Conservation (phyloP, 2,329 filamentous ascomycete genomes). For the Neophaeococcomyces mojaviensis region DNA sequence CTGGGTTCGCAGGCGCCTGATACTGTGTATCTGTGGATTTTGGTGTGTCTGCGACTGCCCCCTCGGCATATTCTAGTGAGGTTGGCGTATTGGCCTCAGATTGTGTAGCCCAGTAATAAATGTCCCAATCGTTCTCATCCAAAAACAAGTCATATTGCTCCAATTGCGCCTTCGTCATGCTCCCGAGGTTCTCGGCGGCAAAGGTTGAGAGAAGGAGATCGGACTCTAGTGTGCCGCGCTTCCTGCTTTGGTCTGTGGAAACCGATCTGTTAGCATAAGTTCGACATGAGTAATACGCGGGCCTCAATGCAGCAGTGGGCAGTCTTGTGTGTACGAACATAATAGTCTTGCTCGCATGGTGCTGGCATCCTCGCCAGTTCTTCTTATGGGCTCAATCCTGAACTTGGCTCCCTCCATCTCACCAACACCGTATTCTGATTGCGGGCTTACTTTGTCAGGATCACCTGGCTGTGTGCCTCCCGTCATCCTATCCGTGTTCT, state of each 20-base stretch:
- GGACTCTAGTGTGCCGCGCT: conserved; percentile 89
- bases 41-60: conserved; percentile 28
- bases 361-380: conserved; percentile 71
- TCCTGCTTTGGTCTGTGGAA: conserved; percentile 79
- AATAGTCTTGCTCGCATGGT: conserved; percentile 85
- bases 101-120: conserved; percentile 99
- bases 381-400: conserved; percentile 79
- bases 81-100: conserved; percentile 51
- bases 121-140: conserved; percentile 99
- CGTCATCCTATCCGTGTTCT: conserved; percentile 59
- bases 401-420: conserved; percentile 83
- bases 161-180: conserved; percentile 67
- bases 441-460: conserved; percentile 28
- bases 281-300: background rate
- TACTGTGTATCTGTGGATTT: conserved; percentile 14
- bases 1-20: conserved; percentile 20
- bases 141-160: conserved; percentile 84
- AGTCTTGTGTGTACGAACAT: conserved; percentile 36
- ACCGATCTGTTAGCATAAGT: conserved; percentile 11
- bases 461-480: conserved; percentile 52
- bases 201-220: conserved; percentile 96
- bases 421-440: conserved; percentile 64
- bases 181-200: conserved; percentile 66
- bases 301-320: background rate
- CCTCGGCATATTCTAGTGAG: conserved; percentile 50